Percentiles rank a stretch among this genome's conserved stretches.
Conservation (phyloP, 2,329 filamentous ascomycete genomes). For the Myotisia sp. region DNA sequence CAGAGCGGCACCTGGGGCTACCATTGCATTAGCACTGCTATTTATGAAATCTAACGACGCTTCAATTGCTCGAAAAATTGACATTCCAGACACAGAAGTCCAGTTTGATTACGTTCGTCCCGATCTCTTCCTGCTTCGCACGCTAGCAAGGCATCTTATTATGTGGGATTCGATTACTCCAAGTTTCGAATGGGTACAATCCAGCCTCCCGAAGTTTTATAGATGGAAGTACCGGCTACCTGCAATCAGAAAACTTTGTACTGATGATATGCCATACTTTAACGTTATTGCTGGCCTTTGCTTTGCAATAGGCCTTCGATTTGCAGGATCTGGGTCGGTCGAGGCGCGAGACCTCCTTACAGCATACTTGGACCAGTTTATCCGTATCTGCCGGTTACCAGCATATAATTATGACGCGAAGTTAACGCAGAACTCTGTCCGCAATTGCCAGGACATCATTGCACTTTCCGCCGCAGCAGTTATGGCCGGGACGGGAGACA, state of each 20-base stretch:
- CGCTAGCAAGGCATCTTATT: conserved; percentile 77
- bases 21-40: conserved; percentile 76
- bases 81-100: conserved; percentile 75
- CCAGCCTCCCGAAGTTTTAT: conserved; percentile 59
- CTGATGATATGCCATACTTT: conserved; percentile 78
- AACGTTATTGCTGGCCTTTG: conserved; percentile 83
- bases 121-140: conserved; percentile 80
- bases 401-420: conserved; percentile 63
- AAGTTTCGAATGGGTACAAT: conserved; percentile 58
- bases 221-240: conserved; percentile 47
- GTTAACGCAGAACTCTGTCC: conserved; percentile 64
- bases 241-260: conserved; percentile 49
- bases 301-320: conserved; percentile 57
- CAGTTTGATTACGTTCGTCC: conserved; percentile 95
- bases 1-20: conserved; percentile 82
- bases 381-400: conserved; percentile 55
- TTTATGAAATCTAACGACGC: conserved; percentile 94
- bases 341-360: conserved; percentile 68
- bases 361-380: conserved; percentile 73
- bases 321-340: conserved; percentile 55
- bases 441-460: conserved; percentile 81
- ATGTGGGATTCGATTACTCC: conserved; percentile 77
- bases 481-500: conserved; percentile 91
- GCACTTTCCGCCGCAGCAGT: conserved; percentile 71
- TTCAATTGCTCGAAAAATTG: conserved; percentile 76